These are phyloP conservation scores for Boletellus deceptivus DNA, from an alignment of 1,284 basidiomycete species.

Conservation along the genomic window DNA sequence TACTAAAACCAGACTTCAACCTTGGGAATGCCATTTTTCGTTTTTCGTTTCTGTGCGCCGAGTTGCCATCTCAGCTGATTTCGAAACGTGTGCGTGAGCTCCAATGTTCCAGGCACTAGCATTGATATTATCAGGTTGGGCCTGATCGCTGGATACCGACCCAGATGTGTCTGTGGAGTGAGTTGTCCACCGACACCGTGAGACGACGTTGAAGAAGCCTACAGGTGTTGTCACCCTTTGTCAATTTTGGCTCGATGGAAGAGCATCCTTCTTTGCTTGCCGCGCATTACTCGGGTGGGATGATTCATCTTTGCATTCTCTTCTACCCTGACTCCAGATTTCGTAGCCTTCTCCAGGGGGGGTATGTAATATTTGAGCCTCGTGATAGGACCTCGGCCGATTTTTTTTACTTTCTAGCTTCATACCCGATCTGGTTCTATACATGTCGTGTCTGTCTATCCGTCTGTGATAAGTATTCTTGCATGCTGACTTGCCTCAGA, in stretches of 20 bases:
- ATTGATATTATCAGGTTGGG: neutral
- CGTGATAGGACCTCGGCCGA: neutral
- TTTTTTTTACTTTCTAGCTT: conserved; percentile 32
- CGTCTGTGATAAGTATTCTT: neutral
- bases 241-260: conserved; percentile 1
- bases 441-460: conserved; percentile 12
- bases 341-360: conserved; percentile 9
- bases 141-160: conserved; percentile 58
- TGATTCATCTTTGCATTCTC: neutral
- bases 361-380: neutral
- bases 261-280: neutral
- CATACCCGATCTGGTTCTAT: conserved; percentile 56
- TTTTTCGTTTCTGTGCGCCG: conserved; percentile 1
- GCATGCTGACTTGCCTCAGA: conserved; percentile 2
- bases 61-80: conserved; percentile 1
- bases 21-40: conserved; percentile 1
- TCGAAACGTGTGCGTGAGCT: neutral
- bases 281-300: conserved; percentile 1
- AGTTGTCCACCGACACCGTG: conserved; percentile 24
- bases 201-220: conserved; percentile 25
- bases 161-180: conserved; percentile 38
- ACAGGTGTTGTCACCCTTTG: neutral
- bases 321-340: conserved; percentile 11
- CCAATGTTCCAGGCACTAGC: no score
- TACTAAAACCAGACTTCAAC: neutral